phyloP scores from a whole-genome alignment of 225 moss, liverwort and hornwort genomes.

The Anthoceros angustus region DNA sequence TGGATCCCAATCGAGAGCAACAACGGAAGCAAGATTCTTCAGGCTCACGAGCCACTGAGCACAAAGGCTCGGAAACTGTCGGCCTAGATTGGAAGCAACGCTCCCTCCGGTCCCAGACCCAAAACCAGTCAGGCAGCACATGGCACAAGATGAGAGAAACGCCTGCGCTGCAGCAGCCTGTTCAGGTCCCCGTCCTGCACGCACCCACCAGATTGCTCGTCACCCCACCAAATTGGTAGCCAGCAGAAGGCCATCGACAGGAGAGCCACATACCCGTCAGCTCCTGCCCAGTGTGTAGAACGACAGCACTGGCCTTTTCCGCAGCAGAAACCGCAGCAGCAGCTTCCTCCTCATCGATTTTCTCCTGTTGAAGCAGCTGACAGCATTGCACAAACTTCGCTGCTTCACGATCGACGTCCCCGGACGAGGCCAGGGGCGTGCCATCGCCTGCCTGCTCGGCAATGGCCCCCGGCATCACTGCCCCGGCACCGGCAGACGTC shows the following conservation, averaged over 20 bases:
- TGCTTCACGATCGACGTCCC: neutral
- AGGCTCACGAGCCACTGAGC: constrained; percentile 25
- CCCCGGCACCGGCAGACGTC: too few relatives aligned
- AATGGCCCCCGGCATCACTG: too few relatives aligned
- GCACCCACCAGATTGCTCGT: too few relatives aligned
- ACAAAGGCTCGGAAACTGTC: constrained; percentile 16
- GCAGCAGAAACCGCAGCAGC: neutral
- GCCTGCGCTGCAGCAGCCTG: neutral
- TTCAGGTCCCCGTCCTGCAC: neutral
- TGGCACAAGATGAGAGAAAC: neutral
- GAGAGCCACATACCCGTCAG: too few relatives aligned
- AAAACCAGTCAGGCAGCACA: constrained; percentile 8
- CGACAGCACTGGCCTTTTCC: neutral
- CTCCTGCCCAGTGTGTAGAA: neutral
- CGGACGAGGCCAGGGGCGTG: neutral
- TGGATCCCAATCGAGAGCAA: constrained; percentile 10
- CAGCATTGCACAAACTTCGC: neutral
- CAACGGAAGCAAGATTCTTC: constrained; percentile 20
- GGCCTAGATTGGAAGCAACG: constrained; percentile 20
- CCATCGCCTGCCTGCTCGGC: too few relatives aligned
- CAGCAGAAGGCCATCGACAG: too few relatives aligned
- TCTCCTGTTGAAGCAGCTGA: neutral
- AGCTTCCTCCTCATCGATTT: neutral
- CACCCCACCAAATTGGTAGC: too few relatives aligned
- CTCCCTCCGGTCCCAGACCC: constrained; percentile 10